Evolutionary conservation across 768 basidiomycete species (phyloP), one percentile per base, ranked within the genome.

Genomic region (Leccinum subtestaceum): DNA sequence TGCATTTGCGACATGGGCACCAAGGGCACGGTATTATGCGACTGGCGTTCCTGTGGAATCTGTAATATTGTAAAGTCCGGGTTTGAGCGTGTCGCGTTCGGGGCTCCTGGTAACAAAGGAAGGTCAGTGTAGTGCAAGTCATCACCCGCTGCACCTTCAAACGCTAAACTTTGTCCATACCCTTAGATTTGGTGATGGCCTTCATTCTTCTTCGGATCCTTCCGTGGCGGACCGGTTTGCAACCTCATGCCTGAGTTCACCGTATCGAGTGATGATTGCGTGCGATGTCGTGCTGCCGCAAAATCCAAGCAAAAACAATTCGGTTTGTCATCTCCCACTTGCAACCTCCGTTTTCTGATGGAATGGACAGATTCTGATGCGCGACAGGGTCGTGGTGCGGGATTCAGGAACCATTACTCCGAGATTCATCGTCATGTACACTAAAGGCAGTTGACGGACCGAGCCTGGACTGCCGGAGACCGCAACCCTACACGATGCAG

Each of bases 1-100:
- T 87, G 85, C 64, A 84, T 88, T 45, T 88, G 86, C 73, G 84
- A 88, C 67, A 72, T 88, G 60, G 86, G 86, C 8, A 77, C 77
- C 15, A 84, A 83, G 59, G 79, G 79, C 32, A 67, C 77, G 4
- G 65, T 67, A 1, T 66, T 85, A 19, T 88, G 87, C 70, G 76
- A 75, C 61, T 84, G 83, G 73, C 77, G 73, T 51, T 86, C 86
- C 27, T 88, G 86, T 60, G 86, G 87, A 3, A 84, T 87, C 60
- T 88, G 86, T 67, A 77, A 74, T 60, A 79, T 83, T 32, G 76
- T 81, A 53, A 83, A 81, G 66, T 84, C 85, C 10, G 77, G 76
- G 5, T 88, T 88, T 72, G 76, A 75, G 36, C 66, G 75, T 5
- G 79, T 87, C 57, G 85, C 83, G 2, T 88, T 87, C 61, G 84